Evolutionary conservation across 2,329 filamentous ascomycete genomes (phyloP).

Genomic region (Chrysoporthe puriensis): DNA sequence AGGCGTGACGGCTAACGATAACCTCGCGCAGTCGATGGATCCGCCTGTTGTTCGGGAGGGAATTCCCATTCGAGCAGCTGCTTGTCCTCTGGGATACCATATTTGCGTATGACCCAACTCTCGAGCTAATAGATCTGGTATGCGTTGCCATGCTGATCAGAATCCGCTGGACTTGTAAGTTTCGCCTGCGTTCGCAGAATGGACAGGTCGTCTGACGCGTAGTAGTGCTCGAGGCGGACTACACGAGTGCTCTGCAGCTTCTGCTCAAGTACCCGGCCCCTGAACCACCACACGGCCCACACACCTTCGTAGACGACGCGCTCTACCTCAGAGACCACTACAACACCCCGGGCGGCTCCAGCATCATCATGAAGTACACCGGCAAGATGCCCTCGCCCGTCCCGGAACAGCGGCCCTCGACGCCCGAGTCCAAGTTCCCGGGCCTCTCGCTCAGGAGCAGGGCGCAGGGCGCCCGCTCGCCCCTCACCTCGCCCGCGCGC

Average conservation of each 20-base stretch:
- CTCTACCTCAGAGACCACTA: slow-evolving; percentile 72
- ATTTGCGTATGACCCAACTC: slow-evolving; percentile 80
- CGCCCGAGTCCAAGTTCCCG: slow-evolving; percentile 40
- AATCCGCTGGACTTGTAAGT: slow-evolving; percentile 84
- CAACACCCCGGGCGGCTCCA: slow-evolving; percentile 61
- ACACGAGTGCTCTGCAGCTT: slow-evolving; percentile 80
- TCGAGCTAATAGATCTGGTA: slow-evolving; percentile 86
- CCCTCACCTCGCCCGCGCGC: slow-evolving; percentile 51
- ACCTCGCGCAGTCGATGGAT: slow-evolving; percentile 77
- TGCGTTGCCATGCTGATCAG: slow-evolving; percentile 92
- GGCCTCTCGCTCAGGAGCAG: slow-evolving; percentile 45
- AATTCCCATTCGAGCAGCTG: slow-evolving; percentile 86
- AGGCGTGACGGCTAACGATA: not conserved
- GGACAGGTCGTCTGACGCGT: slow-evolving; percentile 25
- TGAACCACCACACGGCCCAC: slow-evolving; percentile 63
- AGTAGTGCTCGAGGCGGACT: slow-evolving; percentile 81
- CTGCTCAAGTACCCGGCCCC: slow-evolving; percentile 83
- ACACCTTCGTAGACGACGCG: slow-evolving; percentile 85
- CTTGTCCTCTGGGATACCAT: slow-evolving; percentile 88
- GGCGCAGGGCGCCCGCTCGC: slow-evolving; percentile 46
- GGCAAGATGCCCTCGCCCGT: slow-evolving; percentile 50
- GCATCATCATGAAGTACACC: slow-evolving; percentile 74
- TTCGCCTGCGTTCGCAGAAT: not conserved
- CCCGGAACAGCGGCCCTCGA: slow-evolving; percentile 36
- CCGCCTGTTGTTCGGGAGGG: slow-evolving; percentile 86